Evolutionary conservation across 1,139 yeast genomes (phyloP).

Genomic region (Sugiyamaella castrensis): DNA sequence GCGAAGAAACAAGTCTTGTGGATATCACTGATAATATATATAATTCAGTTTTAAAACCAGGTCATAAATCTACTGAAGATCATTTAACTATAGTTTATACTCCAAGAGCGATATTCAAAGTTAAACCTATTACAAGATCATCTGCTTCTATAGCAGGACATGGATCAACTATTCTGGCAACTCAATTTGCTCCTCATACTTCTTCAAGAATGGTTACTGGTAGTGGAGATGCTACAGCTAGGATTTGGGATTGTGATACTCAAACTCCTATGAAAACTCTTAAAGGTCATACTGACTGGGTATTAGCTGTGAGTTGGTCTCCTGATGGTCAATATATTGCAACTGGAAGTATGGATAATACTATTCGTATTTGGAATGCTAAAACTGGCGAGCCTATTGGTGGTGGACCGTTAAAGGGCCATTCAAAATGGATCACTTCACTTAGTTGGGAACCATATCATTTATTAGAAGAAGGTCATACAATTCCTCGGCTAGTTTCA

Average conservation of each 20-base stretch:
- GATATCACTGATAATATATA: constrained; percentile 80
- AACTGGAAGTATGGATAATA: constrained; percentile 94
- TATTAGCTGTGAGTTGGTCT: constrained; percentile 86
- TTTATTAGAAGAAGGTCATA: constrained; percentile 58
- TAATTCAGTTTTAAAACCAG: constrained; percentile 78
- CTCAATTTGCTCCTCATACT: constrained; percentile 90
- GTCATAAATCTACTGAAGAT: constrained; percentile 87
- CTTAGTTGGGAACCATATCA: constrained; percentile 95
- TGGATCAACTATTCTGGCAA: constrained; percentile 86
- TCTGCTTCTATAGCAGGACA: constrained; percentile 94
- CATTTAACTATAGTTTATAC: constrained; percentile 86
- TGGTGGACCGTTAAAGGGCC: constrained; percentile 65
- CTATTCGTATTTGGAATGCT: constrained; percentile 85
- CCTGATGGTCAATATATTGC: constrained; percentile 92
- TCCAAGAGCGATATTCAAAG: constrained; percentile 94
- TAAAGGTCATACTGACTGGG: constrained; percentile 91
- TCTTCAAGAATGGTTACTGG: constrained; percentile 90
- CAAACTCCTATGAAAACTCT: constrained; percentile 84
- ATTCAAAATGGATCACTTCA: constrained; percentile 84
- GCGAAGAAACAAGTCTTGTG: constrained; percentile 40
- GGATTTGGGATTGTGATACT: constrained; percentile 96
- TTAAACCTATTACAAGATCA: constrained; percentile 84
- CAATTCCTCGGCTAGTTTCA: constrained; percentile 69
- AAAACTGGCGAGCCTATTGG: constrained; percentile 74
- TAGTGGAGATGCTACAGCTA: constrained; percentile 95